These are phyloP conservation scores for Hypoxylon sp. DNA, from an alignment of 2,329 filamentous ascomycete species.

Conservation along the genomic window DNA sequence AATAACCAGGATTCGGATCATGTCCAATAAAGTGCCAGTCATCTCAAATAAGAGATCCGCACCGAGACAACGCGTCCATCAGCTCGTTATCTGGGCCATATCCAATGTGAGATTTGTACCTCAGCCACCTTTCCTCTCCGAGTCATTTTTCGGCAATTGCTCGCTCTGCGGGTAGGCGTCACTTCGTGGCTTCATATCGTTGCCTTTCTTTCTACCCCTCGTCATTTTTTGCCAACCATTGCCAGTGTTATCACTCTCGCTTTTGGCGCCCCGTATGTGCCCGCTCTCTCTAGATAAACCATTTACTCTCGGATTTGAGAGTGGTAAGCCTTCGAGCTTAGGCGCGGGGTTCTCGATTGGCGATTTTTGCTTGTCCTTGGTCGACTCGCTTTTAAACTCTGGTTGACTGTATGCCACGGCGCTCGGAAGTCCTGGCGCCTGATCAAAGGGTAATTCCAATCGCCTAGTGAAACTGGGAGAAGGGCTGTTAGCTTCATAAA, in stretches of 20 bases:
- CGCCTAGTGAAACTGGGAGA: conserved; percentile 75
- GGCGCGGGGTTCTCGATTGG: conserved; percentile 45
- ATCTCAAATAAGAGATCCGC: conserved; percentile 45
- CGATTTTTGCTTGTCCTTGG: conserved; percentile 52
- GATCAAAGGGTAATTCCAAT: conserved; percentile 59
- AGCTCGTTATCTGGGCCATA: conserved; percentile 42
- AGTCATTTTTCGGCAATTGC: conserved; percentile 70
- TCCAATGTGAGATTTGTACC: conserved; percentile 46
- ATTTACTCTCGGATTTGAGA: conserved; percentile 57
- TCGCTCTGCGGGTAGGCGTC: conserved; percentile 65
- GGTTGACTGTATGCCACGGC: conserved; percentile 38
- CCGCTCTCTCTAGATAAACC: conserved; percentile 64
- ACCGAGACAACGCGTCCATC: conserved; percentile 33
- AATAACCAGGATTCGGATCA: conserved; percentile 46
- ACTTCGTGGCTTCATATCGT: conserved; percentile 63
- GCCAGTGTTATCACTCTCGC: conserved; percentile 64
- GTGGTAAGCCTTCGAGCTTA: conserved; percentile 43
- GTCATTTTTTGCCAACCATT: conserved; percentile 72
- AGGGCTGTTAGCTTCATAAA: conserved; percentile 80
- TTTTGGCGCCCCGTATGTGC: conserved; percentile 68
- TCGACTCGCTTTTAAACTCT: conserved; percentile 44
- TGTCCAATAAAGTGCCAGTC: conserved; percentile 47
- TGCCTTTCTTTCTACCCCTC: conserved; percentile 67
- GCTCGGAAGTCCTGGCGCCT: conserved; percentile 41
- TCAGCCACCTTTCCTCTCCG: conserved; percentile 76